Conservation (phyloP, 257 asterid species). For the Nicotiana sylvestris region DNA sequence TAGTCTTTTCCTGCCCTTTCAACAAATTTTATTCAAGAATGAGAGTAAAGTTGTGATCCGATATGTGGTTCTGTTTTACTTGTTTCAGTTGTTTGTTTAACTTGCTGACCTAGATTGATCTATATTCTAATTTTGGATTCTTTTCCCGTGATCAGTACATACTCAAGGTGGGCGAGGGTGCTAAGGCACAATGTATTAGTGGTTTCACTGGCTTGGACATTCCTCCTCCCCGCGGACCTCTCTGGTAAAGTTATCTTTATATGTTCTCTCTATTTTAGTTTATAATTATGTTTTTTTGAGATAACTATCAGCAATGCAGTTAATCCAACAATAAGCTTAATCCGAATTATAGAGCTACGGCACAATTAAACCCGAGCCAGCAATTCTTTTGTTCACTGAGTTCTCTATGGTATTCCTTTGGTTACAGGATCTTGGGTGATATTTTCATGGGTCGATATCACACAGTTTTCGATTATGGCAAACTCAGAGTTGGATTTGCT, state of each 20-base stretch:
- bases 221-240: conserved; percentile 99
- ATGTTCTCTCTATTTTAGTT: not conserved
- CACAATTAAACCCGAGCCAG: not conserved
- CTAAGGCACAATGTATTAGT: conserved; percentile 82
- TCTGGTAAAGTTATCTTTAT: conserved; percentile 51
- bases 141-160: conserved; percentile 50
- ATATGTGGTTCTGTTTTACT: not conserved
- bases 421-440: conserved; percentile 73
- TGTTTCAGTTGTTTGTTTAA: not conserved
- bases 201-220: conserved; percentile 87
- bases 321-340: not conserved
- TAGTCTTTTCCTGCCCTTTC: not conserved
- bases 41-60: not conserved
- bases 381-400: not conserved
- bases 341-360: not conserved
- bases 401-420: not conserved
- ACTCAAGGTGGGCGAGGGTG: conserved; percentile 86
- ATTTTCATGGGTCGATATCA: conserved; percentile 84
- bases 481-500: conserved; percentile 64
- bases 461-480: conserved; percentile 66
- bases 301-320: not conserved
- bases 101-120: not conserved
- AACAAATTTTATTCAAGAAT: not conserved
- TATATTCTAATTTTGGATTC: not conserved
- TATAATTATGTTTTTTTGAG: not conserved